A percentile compares a stretch with the other conserved stretches of the same genome.
Conservation (phyloP, 2,329 filamentous ascomycete genomes). For the Hypoxylon sp. region DNA sequence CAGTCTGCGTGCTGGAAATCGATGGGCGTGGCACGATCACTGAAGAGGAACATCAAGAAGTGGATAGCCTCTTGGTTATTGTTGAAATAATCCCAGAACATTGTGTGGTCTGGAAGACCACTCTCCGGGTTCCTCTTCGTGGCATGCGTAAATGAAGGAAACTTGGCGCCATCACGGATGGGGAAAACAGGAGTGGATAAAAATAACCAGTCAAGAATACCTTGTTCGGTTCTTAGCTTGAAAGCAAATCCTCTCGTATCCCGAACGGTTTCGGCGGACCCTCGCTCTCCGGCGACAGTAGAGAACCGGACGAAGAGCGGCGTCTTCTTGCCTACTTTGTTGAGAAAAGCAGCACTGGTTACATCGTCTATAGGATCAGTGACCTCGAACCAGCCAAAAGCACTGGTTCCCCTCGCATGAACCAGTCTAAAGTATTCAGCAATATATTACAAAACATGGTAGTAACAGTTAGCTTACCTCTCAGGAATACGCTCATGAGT, state of each 20-base stretch:
- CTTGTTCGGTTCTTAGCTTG: constrained; percentile 80
- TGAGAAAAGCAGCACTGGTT: constrained; percentile 68
- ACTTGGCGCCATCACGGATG: constrained; percentile 78
- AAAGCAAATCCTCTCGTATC: constrained; percentile 80
- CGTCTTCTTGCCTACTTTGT: constrained; percentile 76
- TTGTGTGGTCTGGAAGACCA: constrained; percentile 73
- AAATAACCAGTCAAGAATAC: constrained; percentile 79
- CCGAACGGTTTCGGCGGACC: constrained; percentile 60
- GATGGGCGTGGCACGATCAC: constrained; percentile 75
- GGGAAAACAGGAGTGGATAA: constrained; percentile 85
- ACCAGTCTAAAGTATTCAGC: constrained; percentile 28
- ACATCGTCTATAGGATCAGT: constrained; percentile 61
- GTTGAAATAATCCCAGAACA: constrained; percentile 76
- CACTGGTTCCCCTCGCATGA: constrained; percentile 46
- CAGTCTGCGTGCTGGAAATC: constrained; percentile 77
- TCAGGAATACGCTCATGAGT: constrained; percentile 49
- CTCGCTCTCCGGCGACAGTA: constrained; percentile 81
- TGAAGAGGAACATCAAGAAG: constrained; percentile 76
- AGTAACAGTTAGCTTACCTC: constrained; percentile 13
- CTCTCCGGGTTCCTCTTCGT: constrained; percentile 81
- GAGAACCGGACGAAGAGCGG: constrained; percentile 78
- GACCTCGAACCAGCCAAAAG: constrained; percentile 57
- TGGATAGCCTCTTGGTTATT: constrained; percentile 76
- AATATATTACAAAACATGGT: background rate
- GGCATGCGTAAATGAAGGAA: constrained; percentile 80